These are phyloP conservation scores for Quercus phellos DNA, from an alignment of 331 rosid species.

Conservation along the genomic window DNA sequence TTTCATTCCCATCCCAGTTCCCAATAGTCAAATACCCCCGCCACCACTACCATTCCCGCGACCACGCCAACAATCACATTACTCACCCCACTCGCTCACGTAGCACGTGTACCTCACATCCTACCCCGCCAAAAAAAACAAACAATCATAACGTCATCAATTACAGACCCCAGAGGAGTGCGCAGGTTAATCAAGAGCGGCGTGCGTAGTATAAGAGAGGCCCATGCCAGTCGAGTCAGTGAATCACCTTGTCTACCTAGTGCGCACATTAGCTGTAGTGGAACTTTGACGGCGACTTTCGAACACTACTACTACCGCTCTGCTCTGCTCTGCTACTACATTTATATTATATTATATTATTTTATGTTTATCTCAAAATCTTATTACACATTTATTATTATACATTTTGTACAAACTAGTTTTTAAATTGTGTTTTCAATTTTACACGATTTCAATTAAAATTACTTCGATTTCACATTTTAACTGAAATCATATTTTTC, in stretches of 20 bases:
- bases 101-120: not conserved
- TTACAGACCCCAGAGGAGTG: constrained; percentile 8
- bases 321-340: no score
- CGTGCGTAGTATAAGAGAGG: no score
- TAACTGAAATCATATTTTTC: no score
- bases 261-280: constrained; percentile 63
- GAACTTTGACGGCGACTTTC: constrained; percentile 44
- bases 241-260: constrained; percentile 30
- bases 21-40: not conserved
- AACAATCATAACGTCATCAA: constrained; percentile 12
- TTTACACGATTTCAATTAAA: no score
- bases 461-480: accelerated
- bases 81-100: no score
- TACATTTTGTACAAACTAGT: no score
- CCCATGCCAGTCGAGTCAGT: no score
- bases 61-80: not conserved
- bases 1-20: not conserved
- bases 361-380: constrained; percentile 8
- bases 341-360: no score
- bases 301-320: not conserved
- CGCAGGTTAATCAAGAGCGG: constrained; percentile 12
- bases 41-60: not conserved
- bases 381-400: accelerated
- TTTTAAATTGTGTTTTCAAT: no score
- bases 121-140: not conserved